phyloP scores from a whole-genome alignment of 2,329 filamentous ascomycete species.

The Aspergillus tanneri region DNA sequence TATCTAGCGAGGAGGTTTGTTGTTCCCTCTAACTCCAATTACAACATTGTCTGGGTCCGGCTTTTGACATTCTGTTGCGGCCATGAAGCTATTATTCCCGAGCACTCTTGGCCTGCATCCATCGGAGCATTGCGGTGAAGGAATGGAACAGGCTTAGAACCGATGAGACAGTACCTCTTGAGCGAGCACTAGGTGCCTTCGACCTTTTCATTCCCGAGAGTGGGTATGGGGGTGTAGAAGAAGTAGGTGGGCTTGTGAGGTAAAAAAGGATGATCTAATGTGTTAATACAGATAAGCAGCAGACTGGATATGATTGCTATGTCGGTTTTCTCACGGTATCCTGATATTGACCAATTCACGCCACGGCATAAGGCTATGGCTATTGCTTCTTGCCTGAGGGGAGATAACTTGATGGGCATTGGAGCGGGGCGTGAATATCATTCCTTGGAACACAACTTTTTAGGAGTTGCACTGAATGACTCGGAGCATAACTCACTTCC shows the following conservation, averaged over 20 bases:
- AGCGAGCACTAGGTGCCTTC: constrained; percentile 75
- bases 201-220: constrained; percentile 85
- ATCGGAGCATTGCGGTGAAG: constrained; percentile 74
- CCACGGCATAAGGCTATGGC: constrained; percentile 66
- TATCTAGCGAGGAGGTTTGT: constrained; percentile 67
- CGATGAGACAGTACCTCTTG: constrained; percentile 60
- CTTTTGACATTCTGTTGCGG: not conserved
- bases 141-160: constrained; percentile 66
- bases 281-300: constrained; percentile 55
- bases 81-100: constrained; percentile 70
- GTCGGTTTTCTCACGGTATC: constrained; percentile 55
- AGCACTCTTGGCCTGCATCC: constrained; percentile 72
- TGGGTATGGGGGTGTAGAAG: constrained; percentile 68
- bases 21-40: not conserved
- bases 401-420: constrained; percentile 68
- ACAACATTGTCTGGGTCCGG: no score
- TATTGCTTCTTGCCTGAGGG: constrained; percentile 68
- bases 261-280: constrained; percentile 12
- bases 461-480: constrained; percentile 75
- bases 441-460: constrained; percentile 80
- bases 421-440: constrained; percentile 69
- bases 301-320: constrained; percentile 64
- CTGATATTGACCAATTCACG: constrained; percentile 56
- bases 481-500: constrained; percentile 76
- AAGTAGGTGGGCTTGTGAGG: constrained; percentile 50